Conservation (phyloP, 768 basidiomycete species). For the Paxillus rubicundulus region DNA sequence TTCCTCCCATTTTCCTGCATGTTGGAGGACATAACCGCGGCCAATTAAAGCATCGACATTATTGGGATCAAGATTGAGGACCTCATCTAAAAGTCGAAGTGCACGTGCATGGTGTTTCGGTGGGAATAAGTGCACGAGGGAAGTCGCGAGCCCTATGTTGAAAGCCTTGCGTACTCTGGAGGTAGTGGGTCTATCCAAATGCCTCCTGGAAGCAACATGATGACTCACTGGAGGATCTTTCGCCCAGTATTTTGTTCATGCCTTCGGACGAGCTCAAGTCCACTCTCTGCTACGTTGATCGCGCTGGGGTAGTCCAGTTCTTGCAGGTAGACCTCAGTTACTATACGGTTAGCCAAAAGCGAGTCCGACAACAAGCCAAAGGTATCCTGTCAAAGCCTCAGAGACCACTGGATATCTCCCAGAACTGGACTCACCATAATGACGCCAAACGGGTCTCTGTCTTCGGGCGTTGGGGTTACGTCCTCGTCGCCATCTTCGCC, state of each 20-base stretch:
- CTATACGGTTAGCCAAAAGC: slow-evolving; percentile 63
- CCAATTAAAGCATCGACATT: slow-evolving; percentile 70
- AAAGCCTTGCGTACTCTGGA: slow-evolving; percentile 64
- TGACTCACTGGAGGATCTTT: slow-evolving; percentile 45
- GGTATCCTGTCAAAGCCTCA: slow-evolving; percentile 45
- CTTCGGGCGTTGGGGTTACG: slow-evolving; percentile 21
- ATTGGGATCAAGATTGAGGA: slow-evolving; percentile 60
- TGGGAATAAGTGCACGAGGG: slow-evolving; percentile 81
- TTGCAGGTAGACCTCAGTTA: slow-evolving; percentile 60
- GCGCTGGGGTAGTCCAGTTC: slow-evolving; percentile 76
- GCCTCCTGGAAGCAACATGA: neutral
- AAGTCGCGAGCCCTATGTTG: slow-evolving; percentile 67
- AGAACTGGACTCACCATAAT: slow-evolving; percentile 52
- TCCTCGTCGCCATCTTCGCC: slow-evolving; percentile 18
- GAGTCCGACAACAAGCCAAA: slow-evolving; percentile 51
- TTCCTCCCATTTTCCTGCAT: slow-evolving; percentile 62
- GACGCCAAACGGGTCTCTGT: slow-evolving; percentile 54
- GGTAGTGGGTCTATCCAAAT: neutral
- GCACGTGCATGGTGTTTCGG: slow-evolving; percentile 90
- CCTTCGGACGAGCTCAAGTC: slow-evolving; percentile 53
- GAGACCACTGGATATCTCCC: neutral
- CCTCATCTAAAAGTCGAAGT: slow-evolving; percentile 64
- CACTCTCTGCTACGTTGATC: slow-evolving; percentile 68
- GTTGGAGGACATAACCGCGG: slow-evolving; percentile 69
- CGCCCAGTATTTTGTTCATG: slow-evolving; percentile 59